Percentiles rank a stretch among this genome's conserved stretches.
Evolutionary conservation across 352 stramenopile species (phyloP).

Genomic region (Plasmopara viticola): DNA sequence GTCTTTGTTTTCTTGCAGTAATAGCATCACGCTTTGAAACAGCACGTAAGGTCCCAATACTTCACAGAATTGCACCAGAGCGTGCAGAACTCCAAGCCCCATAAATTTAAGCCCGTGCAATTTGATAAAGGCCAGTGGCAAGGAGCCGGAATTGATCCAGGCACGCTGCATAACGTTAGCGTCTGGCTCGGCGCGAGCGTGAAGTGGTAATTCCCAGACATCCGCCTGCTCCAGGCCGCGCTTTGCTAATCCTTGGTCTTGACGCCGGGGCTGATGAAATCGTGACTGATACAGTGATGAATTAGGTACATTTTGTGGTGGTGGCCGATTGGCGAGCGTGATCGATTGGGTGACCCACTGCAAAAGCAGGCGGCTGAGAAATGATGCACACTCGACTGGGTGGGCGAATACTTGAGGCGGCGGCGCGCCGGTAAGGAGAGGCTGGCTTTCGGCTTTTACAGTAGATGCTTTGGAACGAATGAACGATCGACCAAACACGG

Average conservation of each 20-base stretch:
- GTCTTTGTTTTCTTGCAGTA: slow-evolving; percentile 33
- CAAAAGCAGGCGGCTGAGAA: slow-evolving; percentile 36
- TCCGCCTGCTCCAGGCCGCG: slow-evolving; percentile 43
- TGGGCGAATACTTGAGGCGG: slow-evolving; percentile 31
- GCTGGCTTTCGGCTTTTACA: slow-evolving; percentile 18
- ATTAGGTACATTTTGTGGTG: slow-evolving; percentile 26
- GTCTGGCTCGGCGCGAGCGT: slow-evolving; percentile 34
- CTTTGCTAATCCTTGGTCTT: slow-evolving; percentile 26
- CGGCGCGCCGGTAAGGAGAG: slow-evolving; percentile 28
- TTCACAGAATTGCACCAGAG: slow-evolving; percentile 40
- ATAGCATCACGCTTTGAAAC: slow-evolving; percentile 37
- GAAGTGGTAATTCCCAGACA: slow-evolving; percentile 48
- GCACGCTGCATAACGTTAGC: slow-evolving; percentile 46
- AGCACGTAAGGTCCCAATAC: slow-evolving; percentile 60
- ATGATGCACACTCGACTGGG: slow-evolving; percentile 36
- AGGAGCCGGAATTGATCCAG: slow-evolving; percentile 52
- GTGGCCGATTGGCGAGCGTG: slow-evolving; percentile 26
- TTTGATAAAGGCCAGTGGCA: slow-evolving; percentile 45
- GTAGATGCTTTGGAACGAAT: slow-evolving; percentile 10
- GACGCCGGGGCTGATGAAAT: slow-evolving; percentile 1
- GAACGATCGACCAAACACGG: slow-evolving; percentile 10
- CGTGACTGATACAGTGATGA: slow-evolving; percentile 20
- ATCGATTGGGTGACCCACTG: slow-evolving; percentile 45
- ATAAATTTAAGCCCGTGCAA: slow-evolving; percentile 44
- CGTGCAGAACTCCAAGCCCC: slow-evolving; percentile 37